These are phyloP conservation scores for Blastocystis sp. DNA, from an alignment of 352 stramenopile species.

Conservation along the genomic window DNA sequence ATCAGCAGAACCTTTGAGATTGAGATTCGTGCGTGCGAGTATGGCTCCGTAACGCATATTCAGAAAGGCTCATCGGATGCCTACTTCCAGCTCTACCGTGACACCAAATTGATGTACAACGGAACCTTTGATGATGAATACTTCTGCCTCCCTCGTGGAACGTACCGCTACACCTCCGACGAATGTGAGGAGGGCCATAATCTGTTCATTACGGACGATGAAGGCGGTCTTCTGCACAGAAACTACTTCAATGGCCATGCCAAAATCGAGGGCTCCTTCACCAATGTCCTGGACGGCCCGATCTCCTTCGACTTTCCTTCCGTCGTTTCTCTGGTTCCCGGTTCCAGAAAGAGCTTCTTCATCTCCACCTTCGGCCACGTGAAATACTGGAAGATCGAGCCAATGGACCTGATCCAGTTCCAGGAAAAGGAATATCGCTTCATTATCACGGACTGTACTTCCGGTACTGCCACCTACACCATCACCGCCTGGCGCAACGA, in stretches of 20 bases:
- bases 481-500: neutral
- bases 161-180: neutral
- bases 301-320: neutral
- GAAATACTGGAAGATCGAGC: neutral
- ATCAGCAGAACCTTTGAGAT: neutral
- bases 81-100: neutral
- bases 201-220: neutral
- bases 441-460: neutral
- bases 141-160: neutral
- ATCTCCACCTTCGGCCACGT: neutral
- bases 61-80: neutral
- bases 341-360: neutral
- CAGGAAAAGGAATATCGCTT: neutral
- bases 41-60: neutral
- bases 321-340: neutral
- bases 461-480: neutral
- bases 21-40: neutral
- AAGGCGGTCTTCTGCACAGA: neutral
- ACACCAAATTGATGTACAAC: neutral
- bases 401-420: neutral
- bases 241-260: neutral
- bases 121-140: neutral
- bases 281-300: neutral
- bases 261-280: neutral
- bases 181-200: neutral